Evolutionary conservation across 495 filamentous ascomycete species (phyloP).

Genomic region (Penicillium diatomitis): DNA sequence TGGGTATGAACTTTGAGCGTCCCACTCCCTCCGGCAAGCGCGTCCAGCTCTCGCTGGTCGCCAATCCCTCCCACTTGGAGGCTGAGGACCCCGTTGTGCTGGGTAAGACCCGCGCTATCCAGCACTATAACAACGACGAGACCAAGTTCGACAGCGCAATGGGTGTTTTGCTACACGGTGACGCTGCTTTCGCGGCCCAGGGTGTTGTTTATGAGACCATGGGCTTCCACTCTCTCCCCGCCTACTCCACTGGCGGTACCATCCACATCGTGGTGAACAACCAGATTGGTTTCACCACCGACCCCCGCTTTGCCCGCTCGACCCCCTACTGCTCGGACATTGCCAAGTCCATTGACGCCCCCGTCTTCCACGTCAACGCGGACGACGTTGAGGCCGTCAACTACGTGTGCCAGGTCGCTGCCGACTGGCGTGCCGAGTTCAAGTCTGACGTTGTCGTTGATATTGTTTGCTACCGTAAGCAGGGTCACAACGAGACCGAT

Average conservation of each 20-base stretch:
- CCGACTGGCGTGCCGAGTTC: constrained; percentile 97
- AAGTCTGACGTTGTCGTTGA: constrained; percentile 96
- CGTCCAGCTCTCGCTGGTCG: constrained; percentile 93
- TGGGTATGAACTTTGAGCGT: constrained; percentile 99
- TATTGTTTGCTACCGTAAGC: constrained; percentile 96
- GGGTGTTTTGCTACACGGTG: constrained; percentile 91
- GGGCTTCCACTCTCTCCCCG: constrained; percentile 90
- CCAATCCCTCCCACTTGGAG: constrained; percentile 97
- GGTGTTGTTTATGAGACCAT: constrained; percentile 97
- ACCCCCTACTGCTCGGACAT: constrained; percentile 99
- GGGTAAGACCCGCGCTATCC: constrained; percentile 93
- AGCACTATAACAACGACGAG: constrained; percentile 98
- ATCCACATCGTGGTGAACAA: constrained; percentile 98
- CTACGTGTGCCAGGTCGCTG: constrained; percentile 92
- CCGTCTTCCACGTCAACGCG: constrained; percentile 97
- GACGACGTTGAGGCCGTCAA: constrained; percentile 98
- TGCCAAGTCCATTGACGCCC: constrained; percentile 95
- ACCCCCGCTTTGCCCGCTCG: constrained; percentile 91
- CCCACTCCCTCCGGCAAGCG: constrained; percentile 97
- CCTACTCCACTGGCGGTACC: constrained; percentile 94
- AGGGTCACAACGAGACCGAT: constrained; percentile 99
- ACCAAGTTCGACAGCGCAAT: constrained; percentile 78
- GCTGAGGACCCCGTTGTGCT: constrained; percentile 97
- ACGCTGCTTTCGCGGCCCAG: constrained; percentile 93
- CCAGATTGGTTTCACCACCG: constrained; percentile 99